These are phyloP conservation scores for Epichloe uncinata DNA, from an alignment of 2,329 filamentous ascomycete species.

Conservation along the genomic window DNA sequence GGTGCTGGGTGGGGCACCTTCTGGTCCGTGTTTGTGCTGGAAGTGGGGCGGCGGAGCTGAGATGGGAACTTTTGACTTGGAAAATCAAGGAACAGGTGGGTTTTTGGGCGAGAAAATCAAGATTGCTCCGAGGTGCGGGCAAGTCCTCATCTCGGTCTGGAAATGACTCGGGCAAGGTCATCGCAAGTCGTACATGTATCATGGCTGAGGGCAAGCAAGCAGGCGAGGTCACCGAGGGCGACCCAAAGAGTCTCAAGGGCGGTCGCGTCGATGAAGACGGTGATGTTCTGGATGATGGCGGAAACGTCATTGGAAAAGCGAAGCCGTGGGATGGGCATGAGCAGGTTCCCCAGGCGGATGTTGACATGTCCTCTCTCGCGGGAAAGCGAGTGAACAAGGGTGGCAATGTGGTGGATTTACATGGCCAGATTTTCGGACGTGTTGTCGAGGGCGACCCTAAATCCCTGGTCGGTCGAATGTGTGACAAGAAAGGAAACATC, in stretches of 20 bases:
- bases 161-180: no score
- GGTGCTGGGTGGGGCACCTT: no score
- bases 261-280: slow-evolving; percentile 56
- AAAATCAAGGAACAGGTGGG: no score
- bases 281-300: slow-evolving; percentile 53
- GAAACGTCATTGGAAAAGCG: slow-evolving; percentile 52
- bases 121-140: no score
- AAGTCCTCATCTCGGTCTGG: no score
- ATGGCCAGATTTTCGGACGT: slow-evolving; percentile 45
- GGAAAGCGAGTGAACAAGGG: slow-evolving; percentile 62
- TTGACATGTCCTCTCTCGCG: slow-evolving; percentile 48
- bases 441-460: slow-evolving; percentile 54
- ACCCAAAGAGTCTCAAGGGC: slow-evolving; percentile 48
- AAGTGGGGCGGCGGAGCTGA: no score
- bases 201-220: slow-evolving; percentile 39
- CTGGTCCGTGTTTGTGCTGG: no score
- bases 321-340: slow-evolving; percentile 50
- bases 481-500: slow-evolving; percentile 58
- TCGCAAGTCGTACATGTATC: slow-evolving; percentile 13
- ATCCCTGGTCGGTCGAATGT: slow-evolving; percentile 53
- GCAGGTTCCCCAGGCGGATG: slow-evolving; percentile 36
- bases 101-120: no score
- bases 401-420: slow-evolving; percentile 44
- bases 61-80: no score
- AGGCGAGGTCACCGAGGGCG: slow-evolving; percentile 50